Percentiles rank a stretch among this genome's conserved stretches.
Conservation (phyloP, 345 rosid species). For the Populus simonii region DNA sequence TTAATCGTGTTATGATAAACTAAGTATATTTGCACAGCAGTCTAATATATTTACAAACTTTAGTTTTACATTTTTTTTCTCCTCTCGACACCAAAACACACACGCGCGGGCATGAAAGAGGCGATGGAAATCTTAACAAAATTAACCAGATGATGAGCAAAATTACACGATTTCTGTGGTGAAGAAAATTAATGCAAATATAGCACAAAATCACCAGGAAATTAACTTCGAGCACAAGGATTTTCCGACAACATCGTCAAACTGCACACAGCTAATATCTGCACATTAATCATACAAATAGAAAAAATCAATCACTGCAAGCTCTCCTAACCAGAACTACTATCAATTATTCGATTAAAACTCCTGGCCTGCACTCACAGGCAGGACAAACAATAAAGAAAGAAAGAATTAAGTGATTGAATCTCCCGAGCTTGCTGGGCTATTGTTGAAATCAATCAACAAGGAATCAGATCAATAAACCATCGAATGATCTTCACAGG, state of each 20-base stretch:
- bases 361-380: neutral
- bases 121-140: too few species aligned
- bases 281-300: neutral
- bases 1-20: too few species aligned
- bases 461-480: constrained; percentile 72
- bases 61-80: too few species aligned
- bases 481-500: constrained; percentile 61
- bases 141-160: too few species aligned
- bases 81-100: too few species aligned
- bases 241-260: neutral
- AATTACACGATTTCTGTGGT: neutral
- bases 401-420: neutral
- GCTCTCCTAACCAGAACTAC: neutral
- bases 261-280: neutral
- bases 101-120: too few species aligned
- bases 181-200: neutral
- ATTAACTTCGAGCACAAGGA: neutral
- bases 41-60: too few species aligned
- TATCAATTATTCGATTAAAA: neutral
- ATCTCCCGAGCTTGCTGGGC: neutral
- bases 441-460: constrained; percentile 18
- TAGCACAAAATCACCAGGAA: neutral
- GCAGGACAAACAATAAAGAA: neutral
- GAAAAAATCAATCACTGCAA: neutral
- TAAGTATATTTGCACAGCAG: too few species aligned